phyloP scores from a whole-genome alignment of 805 yeast species.

The Metschnikowia vanudenii region DNA sequence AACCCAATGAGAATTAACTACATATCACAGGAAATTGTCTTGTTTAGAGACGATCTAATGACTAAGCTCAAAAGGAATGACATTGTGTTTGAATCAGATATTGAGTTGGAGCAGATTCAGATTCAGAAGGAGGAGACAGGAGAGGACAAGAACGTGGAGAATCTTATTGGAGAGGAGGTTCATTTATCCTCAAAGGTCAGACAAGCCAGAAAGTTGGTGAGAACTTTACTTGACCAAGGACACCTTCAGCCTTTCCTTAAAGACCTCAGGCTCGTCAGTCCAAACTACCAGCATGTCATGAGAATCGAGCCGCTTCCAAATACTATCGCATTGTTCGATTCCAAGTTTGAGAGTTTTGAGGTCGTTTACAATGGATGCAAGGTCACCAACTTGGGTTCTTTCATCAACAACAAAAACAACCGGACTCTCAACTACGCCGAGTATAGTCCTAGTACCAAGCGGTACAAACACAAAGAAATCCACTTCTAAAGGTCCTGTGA shows the following conservation, averaged over 20 bases:
- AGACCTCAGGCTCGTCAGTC: conserved; percentile 57
- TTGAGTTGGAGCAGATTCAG: conserved; percentile 27
- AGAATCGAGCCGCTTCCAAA: conserved; percentile 79
- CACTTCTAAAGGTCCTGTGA: conserved; percentile 9
- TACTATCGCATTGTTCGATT: conserved; percentile 58
- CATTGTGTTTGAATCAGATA: conserved; percentile 49
- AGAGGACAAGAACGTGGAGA: conserved; percentile 23
- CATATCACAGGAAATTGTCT: conserved; percentile 76
- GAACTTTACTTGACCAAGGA: conserved; percentile 85
- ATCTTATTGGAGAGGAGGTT: conserved; percentile 18
- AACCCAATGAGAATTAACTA: conserved; percentile 82
- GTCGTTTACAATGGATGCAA: conserved; percentile 81
- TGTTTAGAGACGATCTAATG: conserved; percentile 72
- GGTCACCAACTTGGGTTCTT: conserved; percentile 64
- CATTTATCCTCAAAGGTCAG: conserved; percentile 44
- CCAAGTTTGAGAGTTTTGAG: conserved; percentile 67
- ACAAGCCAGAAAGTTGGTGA: conserved; percentile 69
- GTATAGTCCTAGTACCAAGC: conserved; percentile 61
- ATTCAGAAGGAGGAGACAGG: conserved; percentile 21
- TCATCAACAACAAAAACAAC: conserved; percentile 37
- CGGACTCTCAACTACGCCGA: conserved; percentile 64
- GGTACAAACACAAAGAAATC: conserved; percentile 45
- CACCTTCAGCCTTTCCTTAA: conserved; percentile 77
- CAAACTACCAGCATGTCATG: conserved; percentile 69
- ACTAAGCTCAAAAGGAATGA: conserved; percentile 70